These are phyloP conservation scores for Stephania cephalantha DNA, from an alignment of 164 flowering plant genomes.

Conservation along the genomic window DNA sequence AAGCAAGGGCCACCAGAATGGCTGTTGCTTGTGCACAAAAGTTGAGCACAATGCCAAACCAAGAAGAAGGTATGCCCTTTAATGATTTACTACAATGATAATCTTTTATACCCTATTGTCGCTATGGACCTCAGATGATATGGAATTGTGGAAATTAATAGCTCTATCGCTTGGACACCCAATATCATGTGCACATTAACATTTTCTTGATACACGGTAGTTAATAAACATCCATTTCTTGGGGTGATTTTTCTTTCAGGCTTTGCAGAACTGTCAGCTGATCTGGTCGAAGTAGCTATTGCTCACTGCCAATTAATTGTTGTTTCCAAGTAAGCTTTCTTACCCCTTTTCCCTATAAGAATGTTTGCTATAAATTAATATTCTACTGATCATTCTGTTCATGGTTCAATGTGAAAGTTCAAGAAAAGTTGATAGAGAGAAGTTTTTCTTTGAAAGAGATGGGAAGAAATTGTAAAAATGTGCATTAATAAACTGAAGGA, in stretches of 20 bases:
- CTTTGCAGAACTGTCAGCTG: constrained; percentile 68
- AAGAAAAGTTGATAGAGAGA: too few relatives aligned
- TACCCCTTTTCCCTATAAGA: neutral
- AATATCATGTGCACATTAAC: neutral
- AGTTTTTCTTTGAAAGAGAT: too few relatives aligned
- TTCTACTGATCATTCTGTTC: too few relatives aligned
- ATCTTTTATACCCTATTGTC: neutral
- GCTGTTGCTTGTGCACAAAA: constrained; percentile 72
- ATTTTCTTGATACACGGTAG: neutral
- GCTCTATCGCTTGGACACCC: neutral
- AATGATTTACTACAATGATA: neutral
- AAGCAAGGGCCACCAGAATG: constrained; percentile 83
- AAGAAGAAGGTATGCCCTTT: constrained; percentile 48
- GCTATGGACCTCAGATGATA: neutral
- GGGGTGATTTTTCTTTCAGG: constrained; percentile 35
- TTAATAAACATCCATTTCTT: neutral
- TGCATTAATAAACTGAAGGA: too few relatives aligned
- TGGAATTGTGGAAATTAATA: neutral
- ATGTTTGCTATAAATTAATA: neutral
- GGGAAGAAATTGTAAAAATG: too few relatives aligned
- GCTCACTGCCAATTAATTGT: constrained; percentile 96
- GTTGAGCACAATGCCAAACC: constrained; percentile 54
- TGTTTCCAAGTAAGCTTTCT: constrained; percentile 76
- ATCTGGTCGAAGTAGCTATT: constrained; percentile 69
- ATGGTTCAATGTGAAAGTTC: too few relatives aligned